phyloP scores from a whole-genome alignment of 2,329 filamentous ascomycete species.

The Fusarium verticillioides region DNA sequence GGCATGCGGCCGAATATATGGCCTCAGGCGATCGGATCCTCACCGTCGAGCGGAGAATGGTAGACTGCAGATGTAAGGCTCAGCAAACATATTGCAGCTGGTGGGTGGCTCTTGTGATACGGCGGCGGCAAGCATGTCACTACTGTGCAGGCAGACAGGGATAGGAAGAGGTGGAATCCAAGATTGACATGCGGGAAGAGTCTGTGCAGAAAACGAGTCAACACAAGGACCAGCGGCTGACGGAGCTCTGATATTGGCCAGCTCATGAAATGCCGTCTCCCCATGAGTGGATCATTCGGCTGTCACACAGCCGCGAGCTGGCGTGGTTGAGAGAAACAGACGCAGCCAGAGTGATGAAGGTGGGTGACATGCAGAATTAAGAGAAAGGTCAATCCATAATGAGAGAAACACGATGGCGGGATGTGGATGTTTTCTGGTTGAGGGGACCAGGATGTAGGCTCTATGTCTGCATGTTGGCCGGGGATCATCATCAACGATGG shows the following conservation, averaged over 20 bases:
- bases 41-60: constrained; percentile 29
- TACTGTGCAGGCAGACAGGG: constrained; percentile 10
- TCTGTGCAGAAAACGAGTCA: constrained; percentile 32
- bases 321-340: constrained; percentile 35
- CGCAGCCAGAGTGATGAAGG: constrained; percentile 34
- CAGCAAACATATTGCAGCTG: constrained; percentile 30
- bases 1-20: constrained; percentile 44
- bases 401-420: constrained; percentile 27
- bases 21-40: constrained; percentile 40
- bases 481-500: constrained; percentile 11
- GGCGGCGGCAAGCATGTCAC: constrained; percentile 40
- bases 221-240: constrained; percentile 56
- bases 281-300: constrained; percentile 39
- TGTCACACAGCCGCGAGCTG: constrained; percentile 45
- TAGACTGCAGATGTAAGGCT: constrained; percentile 32
- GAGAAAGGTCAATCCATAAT: constrained; percentile 18
- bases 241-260: constrained; percentile 66
- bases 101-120: constrained; percentile 39
- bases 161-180: constrained; percentile 39
- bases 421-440: constrained; percentile 22
- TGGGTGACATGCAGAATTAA: constrained; percentile 44
- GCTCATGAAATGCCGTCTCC: constrained; percentile 40
- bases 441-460: constrained; percentile 10
- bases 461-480: constrained; percentile 9
- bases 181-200: constrained; percentile 48